Base-by-base conservation (phyloP, 177 flowering plant species). In the Tripterygium wilfordii region DNA sequence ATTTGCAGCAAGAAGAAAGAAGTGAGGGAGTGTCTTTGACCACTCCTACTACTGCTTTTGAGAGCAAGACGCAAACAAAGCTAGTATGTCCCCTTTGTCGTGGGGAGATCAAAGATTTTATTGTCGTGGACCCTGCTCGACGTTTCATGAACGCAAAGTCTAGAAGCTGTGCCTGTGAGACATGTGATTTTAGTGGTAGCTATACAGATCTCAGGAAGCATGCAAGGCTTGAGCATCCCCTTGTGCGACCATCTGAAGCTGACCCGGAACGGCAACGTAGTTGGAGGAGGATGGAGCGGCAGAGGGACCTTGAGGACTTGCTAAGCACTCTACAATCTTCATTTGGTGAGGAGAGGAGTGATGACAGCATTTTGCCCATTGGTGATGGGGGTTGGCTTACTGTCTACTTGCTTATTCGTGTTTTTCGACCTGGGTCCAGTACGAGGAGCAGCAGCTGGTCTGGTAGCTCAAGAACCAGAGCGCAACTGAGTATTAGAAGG, bases 81-180 rank as follows among this genome's bases (percentile, higher is more conserved):
- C 63, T 85, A 15, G 40, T 70, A 3, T 88, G 96, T 63, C 98
- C 98, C 3, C 81, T 88, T 0, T 92, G 98, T 48, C 75, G 98
- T 1, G 96, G 96, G 8, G 51, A 68, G 42, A 58, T 88, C 13
- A 71, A 65, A 21, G 89, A 75, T 0, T 88, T 95, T 91, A 52
- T 66, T 36, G 78, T 82, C 28, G 76, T 69, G 47, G 89, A 92
- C 14, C 43, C 70, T 42, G 96, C 98, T 35, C 92, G 98, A 31
- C 45, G n/a, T 22, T 88, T 77, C 51, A 83, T 92, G 96, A 80
- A 92, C 56, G 65, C 72, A 4, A 92, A 88, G 57, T 40, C 63
- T 13, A 69, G 96, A 48, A 77, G 81, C 38, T 91, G 98, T 57
- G 72, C 98, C 0, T 63, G 79, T 40, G 96, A 91, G 53, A 72